These are phyloP conservation scores for Entelexis sorbosivorans DNA, from an alignment of 1,139 yeast genomes.

Conservation along the genomic window DNA sequence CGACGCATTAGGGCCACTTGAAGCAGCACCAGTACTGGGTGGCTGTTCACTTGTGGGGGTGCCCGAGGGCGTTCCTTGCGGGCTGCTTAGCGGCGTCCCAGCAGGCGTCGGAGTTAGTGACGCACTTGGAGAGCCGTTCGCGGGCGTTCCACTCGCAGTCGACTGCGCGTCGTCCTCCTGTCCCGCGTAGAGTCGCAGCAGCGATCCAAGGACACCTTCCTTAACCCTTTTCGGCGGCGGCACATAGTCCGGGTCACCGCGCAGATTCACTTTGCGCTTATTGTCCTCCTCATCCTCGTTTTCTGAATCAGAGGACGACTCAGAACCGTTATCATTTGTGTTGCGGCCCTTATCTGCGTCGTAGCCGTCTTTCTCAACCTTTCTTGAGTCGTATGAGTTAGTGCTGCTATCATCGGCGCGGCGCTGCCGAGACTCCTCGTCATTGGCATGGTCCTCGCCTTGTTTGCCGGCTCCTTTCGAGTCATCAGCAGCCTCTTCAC, in stretches of 20 bases:
- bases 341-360: conserved; percentile 3
- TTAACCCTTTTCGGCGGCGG: conserved; percentile 66
- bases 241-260: conserved; percentile 39
- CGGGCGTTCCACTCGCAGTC: conserved; percentile 6
- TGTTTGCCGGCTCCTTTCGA: neutral
- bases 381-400: neutral
- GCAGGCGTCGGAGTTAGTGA: conserved; percentile 20
- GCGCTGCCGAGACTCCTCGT: neutral
- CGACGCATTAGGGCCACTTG: neutral
- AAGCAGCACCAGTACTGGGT: neutral
- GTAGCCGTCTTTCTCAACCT: neutral
- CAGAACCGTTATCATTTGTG: neutral
- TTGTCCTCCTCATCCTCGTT: conserved; percentile 10
- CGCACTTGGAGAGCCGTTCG: conserved; percentile 1
- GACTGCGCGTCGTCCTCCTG: conserved; percentile 24
- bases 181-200: conserved; percentile 53
- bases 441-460: neutral
- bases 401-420: neutral
- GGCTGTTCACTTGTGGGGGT: conserved; percentile 6
- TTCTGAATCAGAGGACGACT: conserved; percentile 11
- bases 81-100: conserved; percentile 19
- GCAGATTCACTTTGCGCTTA: conserved; percentile 10
- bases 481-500: neutral
- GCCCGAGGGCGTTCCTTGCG: conserved; percentile 10
- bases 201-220: conserved; percentile 72